These are phyloP conservation scores for Casuarina equisetifolia DNA, from an alignment of 306 rosid species.

Conservation along the genomic window DNA sequence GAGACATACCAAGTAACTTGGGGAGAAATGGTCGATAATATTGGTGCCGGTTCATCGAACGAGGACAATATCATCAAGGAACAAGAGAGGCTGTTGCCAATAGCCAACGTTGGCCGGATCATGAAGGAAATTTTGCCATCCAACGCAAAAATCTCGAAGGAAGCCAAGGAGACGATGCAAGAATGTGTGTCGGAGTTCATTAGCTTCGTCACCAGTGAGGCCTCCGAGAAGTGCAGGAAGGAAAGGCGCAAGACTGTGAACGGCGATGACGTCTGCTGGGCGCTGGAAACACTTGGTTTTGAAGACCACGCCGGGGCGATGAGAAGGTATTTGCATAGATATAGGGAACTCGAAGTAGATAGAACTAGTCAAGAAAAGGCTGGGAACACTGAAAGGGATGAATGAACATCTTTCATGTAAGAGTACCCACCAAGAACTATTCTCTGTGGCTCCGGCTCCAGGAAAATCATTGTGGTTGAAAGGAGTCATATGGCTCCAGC, in stretches of 20 bases:
- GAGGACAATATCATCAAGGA: conserved; percentile 54
- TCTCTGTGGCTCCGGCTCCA: conserved; percentile 1
- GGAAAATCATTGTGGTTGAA: conserved; percentile 28
- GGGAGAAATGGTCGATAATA: neutral
- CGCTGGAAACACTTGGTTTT: conserved; percentile 70
- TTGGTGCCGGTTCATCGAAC: conserved; percentile 1
- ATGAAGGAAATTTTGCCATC: conserved; percentile 91
- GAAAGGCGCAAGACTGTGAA: conserved; percentile 95
- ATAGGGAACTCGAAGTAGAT: conserved; percentile 70
- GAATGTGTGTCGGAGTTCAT: conserved; percentile 95
- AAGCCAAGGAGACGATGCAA: conserved; percentile 91
- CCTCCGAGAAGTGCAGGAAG: conserved; percentile 89
- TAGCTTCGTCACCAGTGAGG: conserved; percentile 90
- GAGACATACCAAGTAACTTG: no score
- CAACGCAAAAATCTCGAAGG: conserved; percentile 85
- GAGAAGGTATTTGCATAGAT: conserved; percentile 68
- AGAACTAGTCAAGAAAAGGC: conserved; percentile 53
- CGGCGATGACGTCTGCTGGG: conserved; percentile 91
- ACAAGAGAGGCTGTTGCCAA: conserved; percentile 92
- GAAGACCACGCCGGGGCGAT: conserved; percentile 85
- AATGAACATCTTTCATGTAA: conserved; percentile 9
- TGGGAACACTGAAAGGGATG: conserved; percentile 11
- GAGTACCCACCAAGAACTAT: neutral
- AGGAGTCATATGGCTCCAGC: conserved; percentile 24
- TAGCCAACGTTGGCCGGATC: conserved; percentile 88